Conservation (phyloP, 2,329 filamentous ascomycete genomes). For the Stachybotrys chartarum region DNA sequence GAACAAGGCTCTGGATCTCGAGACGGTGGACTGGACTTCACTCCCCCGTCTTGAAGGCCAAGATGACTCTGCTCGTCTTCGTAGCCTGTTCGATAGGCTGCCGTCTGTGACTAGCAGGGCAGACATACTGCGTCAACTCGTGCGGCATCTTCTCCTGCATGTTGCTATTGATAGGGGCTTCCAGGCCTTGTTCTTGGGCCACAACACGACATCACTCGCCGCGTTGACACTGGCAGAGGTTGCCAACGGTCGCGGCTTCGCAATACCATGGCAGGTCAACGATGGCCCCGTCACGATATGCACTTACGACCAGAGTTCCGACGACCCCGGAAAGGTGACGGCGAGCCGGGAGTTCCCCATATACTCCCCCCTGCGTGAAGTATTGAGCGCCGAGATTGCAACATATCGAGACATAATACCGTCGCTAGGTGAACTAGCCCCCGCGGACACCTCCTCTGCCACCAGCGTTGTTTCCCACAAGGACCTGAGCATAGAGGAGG, state of each 20-base stretch:
- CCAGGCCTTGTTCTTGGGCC: slow-evolving; percentile 70
- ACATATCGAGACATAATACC: slow-evolving; percentile 54
- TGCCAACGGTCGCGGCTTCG: slow-evolving; percentile 82
- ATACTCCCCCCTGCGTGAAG: slow-evolving; percentile 77
- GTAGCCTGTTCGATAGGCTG: slow-evolving; percentile 50
- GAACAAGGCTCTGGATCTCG: slow-evolving; percentile 49
- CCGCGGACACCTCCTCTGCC: slow-evolving; percentile 24
- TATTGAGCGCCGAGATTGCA: slow-evolving; percentile 73
- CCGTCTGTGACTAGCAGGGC: slow-evolving; percentile 67
- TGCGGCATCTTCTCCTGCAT: slow-evolving; percentile 63
- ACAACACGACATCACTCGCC: slow-evolving; percentile 82
- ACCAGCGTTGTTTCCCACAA: slow-evolving; percentile 54
- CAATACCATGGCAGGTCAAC: slow-evolving; percentile 72
- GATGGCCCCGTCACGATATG: slow-evolving; percentile 53
- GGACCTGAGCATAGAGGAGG: slow-evolving; percentile 80
- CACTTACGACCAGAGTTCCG: slow-evolving; percentile 17
- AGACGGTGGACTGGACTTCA: slow-evolving; percentile 46
- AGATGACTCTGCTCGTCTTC: slow-evolving; percentile 36
- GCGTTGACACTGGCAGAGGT: slow-evolving; percentile 81
- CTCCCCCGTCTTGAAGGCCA: slow-evolving; percentile 23
- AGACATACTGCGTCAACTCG: slow-evolving; percentile 66
- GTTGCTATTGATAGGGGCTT: slow-evolving; percentile 54
- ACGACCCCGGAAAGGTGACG: slow-evolving; percentile 10
- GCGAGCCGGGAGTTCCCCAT: slow-evolving; percentile 32
- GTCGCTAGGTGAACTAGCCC: slow-evolving; percentile 41